These are phyloP conservation scores for Actinomortierella ambigua DNA, from an alignment of 371 early-diverging fungal species.

Conservation along the genomic window DNA sequence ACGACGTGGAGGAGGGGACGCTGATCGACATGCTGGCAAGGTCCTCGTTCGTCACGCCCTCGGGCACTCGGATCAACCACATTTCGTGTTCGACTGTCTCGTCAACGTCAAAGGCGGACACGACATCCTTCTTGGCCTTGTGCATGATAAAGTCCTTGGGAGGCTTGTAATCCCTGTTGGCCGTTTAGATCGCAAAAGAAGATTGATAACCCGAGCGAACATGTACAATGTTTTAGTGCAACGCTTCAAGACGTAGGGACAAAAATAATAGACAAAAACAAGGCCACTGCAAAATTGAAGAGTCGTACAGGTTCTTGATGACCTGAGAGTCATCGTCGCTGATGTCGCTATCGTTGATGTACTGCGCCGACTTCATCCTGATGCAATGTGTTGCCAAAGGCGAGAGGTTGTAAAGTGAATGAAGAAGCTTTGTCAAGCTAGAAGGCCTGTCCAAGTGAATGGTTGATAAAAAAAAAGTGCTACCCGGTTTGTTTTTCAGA, in stretches of 20 bases:
- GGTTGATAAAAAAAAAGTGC: too few relatives aligned
- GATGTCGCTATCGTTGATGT: conserved; percentile 26
- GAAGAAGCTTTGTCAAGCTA: too few relatives aligned
- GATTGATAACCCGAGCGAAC: too few relatives aligned
- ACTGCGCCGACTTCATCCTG: conserved; percentile 32
- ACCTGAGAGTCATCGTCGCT: conserved; percentile 34
- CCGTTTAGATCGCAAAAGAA: too few relatives aligned
- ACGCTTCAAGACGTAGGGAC: too few relatives aligned
- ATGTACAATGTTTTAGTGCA: too few relatives aligned
- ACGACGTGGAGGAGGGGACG: conserved; percentile 12
- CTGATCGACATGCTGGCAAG: conserved; percentile 33
- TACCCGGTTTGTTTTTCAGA: too few relatives aligned
- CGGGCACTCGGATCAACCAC: conserved; percentile 46
- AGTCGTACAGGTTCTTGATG: conserved; percentile 34
- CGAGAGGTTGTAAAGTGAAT: neutral
- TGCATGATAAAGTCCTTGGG: conserved; percentile 34
- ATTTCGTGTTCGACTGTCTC: conserved; percentile 31
- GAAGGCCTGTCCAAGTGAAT: too few relatives aligned
- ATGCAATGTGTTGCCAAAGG: neutral
- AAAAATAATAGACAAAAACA: too few relatives aligned
- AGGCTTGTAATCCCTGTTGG: conserved; percentile 37
- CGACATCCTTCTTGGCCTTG: conserved; percentile 18
- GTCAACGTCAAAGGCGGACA: conserved; percentile 30
- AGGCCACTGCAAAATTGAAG: too few relatives aligned
- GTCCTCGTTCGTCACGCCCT: conserved; percentile 40